Evolutionary conservation across 768 basidiomycete species (phyloP), one percentile per base, ranked within the genome.

Genomic region (Lentinula sp.): DNA sequence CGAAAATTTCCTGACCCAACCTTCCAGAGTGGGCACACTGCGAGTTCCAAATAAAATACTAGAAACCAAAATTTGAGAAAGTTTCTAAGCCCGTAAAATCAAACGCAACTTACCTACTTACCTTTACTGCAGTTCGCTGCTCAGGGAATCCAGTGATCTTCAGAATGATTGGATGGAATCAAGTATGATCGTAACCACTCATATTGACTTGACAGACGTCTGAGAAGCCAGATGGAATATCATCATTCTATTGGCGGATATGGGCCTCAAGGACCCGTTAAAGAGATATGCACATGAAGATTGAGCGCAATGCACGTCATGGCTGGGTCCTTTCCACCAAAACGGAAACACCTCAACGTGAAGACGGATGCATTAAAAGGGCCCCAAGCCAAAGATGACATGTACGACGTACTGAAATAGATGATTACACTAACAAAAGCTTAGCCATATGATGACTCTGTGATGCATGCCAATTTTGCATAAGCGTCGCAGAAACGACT

Each of bases 131-230:
- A 50, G 49, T 50, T 23, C 3, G 28, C 28, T 28, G 28, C 2
- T 28, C 28, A 28, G 28, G 28, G 32, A 36, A 23, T 54, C 36
- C 20, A 12, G 35, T 20, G 37, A 54, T 54, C 53, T 35, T 39
- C 36, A 12, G 28, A 53, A 53, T 53, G 51, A 36, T 36, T 32
- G 20, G 51, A 54, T 20, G 35, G 36, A 54, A 54, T 54, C 53
- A 54, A 39, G n/a, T 36, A 54, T 54, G 53, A 54, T 37, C 36
- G 53, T 54, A 54, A 54, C 53, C 37, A 54, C 10, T 39, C 53
- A 37, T 39, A 16, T 12, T 39, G 35, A 35, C 53, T 12, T 39
- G 35, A 35, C 53, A 23, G 51, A 33, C 28, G 18, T n/a, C 43
- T 45, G 43, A n/a, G 43, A 45, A 41, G 16, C 43, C 18, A n/a